phyloP scores from a whole-genome alignment of 306 rosid species.

The Oemleria cerasiformis region DNA sequence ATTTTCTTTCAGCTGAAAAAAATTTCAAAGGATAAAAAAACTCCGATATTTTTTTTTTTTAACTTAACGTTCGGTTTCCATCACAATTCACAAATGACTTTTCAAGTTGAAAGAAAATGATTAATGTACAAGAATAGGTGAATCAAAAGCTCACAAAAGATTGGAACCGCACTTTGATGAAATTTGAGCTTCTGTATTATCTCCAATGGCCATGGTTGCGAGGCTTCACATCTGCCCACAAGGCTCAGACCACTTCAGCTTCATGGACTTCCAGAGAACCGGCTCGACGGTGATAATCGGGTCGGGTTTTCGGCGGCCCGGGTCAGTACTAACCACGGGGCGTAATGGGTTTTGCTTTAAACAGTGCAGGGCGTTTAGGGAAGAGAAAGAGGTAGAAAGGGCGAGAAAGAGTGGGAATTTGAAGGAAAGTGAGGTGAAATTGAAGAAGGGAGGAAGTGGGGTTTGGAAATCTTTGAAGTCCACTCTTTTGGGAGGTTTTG shows the following conservation, averaged over 20 bases:
- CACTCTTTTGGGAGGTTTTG: conserved; percentile 46
- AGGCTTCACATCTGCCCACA: conserved; percentile 58
- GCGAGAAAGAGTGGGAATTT: conserved; percentile 28
- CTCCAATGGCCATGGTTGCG: conserved; percentile 47
- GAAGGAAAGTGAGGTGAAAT: conserved; percentile 29
- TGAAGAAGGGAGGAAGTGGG: conserved; percentile 45
- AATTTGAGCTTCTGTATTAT: neutral
- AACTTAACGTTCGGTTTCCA: neutral
- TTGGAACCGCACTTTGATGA: conserved; percentile 8
- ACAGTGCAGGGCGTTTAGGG: conserved; percentile 58
- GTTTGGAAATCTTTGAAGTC: conserved; percentile 61
- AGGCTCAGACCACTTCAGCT: conserved; percentile 31
- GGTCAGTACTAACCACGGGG: conserved; percentile 31
- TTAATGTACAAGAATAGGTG: neutral
- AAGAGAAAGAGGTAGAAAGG: conserved; percentile 35
- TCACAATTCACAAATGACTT: neutral
- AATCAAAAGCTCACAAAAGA: neutral
- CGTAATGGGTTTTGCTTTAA: conserved; percentile 41
- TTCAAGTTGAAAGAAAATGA: neutral
- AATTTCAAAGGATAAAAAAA: neutral
- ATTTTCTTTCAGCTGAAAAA: neutral
- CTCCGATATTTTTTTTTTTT: too few relatives aligned
- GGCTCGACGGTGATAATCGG: conserved; percentile 28
- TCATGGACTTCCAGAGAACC: conserved; percentile 27
- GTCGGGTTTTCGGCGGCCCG: conserved; percentile 34